Evolutionary conservation across 2,329 filamentous ascomycete genomes (phyloP).

Genomic region (Fusarium fracticaudum): DNA sequence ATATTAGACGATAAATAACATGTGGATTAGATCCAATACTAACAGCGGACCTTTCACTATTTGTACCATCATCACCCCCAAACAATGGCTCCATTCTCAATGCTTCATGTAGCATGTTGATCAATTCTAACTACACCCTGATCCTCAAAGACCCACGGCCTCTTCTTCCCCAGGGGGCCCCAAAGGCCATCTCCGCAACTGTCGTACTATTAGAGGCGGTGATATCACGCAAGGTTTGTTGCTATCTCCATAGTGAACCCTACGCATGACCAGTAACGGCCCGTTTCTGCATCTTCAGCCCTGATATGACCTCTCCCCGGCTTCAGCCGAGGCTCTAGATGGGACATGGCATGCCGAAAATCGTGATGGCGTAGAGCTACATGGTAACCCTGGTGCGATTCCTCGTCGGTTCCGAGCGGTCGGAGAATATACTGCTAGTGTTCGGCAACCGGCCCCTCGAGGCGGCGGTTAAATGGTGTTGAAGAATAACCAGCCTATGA

Average conservation of each 20-base stretch:
- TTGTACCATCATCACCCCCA: conserved; percentile 22
- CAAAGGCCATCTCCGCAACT: conserved; percentile 25
- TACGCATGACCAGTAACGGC: conserved; percentile 16
- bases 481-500: conserved; percentile 6
- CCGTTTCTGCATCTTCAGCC: conserved; percentile 1
- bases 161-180: conserved; percentile 14
- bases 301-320: not conserved
- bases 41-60: conserved; percentile 18
- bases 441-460: not conserved
- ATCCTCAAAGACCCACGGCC: conserved; percentile 7
- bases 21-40: not conserved
- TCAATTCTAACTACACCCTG: not conserved
- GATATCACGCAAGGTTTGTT: conserved; percentile 24
- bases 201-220: conserved; percentile 18
- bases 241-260: not conserved
- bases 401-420: conserved; percentile 9
- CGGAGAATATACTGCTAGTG: conserved; percentile 5
- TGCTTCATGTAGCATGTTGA: conserved; percentile 3
- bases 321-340: not conserved
- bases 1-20: not conserved
- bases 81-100: conserved; percentile 1
- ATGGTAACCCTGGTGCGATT: conserved; percentile 1
- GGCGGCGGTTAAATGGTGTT: conserved; percentile 5
- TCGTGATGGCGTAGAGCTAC: not conserved
- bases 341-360: not conserved